Conservation (phyloP, 371 early-diverging fungal species). For the Mucor velutinosus region DNA sequence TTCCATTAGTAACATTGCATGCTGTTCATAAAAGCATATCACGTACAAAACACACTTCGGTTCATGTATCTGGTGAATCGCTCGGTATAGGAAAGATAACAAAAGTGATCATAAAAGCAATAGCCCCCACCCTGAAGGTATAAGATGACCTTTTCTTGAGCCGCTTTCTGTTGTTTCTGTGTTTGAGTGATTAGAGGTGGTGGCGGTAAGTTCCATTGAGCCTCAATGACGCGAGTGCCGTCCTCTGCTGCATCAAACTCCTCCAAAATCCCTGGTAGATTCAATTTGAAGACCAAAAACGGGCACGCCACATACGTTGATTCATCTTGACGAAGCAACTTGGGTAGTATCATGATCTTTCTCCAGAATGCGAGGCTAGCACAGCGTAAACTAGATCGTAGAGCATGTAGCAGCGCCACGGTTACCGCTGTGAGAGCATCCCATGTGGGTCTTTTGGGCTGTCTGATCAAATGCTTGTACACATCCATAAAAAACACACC, state of each 20-base stretch:
- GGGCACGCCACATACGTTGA: neutral
- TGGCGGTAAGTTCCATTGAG: conserved; percentile 14
- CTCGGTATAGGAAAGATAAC: conserved; percentile 41
- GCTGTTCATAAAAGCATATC: neutral
- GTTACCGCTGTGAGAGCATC: neutral
- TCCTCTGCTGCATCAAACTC: conserved; percentile 9
- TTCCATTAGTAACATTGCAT: neutral
- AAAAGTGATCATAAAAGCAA: conserved; percentile 43
- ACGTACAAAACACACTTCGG: conserved; percentile 41
- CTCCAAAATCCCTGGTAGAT: conserved; percentile 11
- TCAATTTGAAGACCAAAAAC: neutral
- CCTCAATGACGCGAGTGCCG: conserved; percentile 11
- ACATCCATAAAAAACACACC: conserved; percentile 1
- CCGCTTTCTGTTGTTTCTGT: neutral
- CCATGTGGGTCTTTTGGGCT: conserved; percentile 12
- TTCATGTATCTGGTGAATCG: conserved; percentile 37
- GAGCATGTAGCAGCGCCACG: neutral
- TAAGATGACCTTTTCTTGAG: conserved; percentile 43
- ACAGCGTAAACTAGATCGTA: neutral
- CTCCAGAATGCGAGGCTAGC: conserved; percentile 3
- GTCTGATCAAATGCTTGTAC: neutral
- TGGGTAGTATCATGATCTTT: neutral
- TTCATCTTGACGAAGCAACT: neutral
- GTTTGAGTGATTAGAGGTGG: neutral
- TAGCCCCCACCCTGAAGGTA: conserved; percentile 67